Percentiles rank a stretch among this genome's conserved stretches.
Evolutionary conservation across 2,329 filamentous ascomycete genomes (phyloP).

Genomic region (Pochonia chlamydosporia): DNA sequence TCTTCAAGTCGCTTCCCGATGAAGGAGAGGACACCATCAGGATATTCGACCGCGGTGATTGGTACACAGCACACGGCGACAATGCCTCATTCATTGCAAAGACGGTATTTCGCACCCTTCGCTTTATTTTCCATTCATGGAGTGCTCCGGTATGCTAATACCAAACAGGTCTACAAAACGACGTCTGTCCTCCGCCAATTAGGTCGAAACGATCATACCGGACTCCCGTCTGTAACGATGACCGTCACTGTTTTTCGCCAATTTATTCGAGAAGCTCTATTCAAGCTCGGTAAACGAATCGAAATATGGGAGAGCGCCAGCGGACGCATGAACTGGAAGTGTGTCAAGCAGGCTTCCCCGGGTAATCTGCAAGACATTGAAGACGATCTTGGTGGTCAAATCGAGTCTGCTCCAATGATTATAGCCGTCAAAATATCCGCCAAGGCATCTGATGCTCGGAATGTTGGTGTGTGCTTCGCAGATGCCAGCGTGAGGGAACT

Average conservation of each 20-base stretch:
- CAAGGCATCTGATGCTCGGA: conserved; percentile 79
- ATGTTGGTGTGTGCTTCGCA: conserved; percentile 92
- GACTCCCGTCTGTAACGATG: conserved; percentile 89
- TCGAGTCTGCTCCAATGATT: conserved; percentile 90
- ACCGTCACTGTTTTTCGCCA: conserved; percentile 92
- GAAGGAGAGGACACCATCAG: conserved; percentile 72
- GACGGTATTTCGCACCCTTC: conserved; percentile 46
- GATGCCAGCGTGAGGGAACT: conserved; percentile 94
- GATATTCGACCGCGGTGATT: conserved; percentile 91
- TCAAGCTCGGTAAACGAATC: conserved; percentile 82
- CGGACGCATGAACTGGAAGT: conserved; percentile 84
- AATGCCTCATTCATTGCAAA: conserved; percentile 80
- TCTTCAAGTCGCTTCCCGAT: conserved; percentile 79
- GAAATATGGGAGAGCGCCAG: conserved; percentile 80
- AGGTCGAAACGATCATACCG: conserved; percentile 76
- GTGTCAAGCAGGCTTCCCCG: conserved; percentile 86
- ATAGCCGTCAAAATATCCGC: conserved; percentile 88
- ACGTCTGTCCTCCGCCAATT: conserved; percentile 91
- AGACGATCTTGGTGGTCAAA: conserved; percentile 81
- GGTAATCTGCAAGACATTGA: conserved; percentile 97
- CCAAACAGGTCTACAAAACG: conserved; percentile 82
- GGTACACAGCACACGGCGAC: conserved; percentile 87
- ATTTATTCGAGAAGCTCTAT: conserved; percentile 89
- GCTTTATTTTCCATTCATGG: not conserved
- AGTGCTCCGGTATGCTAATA: not conserved